These are phyloP conservation scores for Sporothrix pseudoabietina DNA, from an alignment of 2,329 filamentous ascomycete species.

Conservation along the genomic window DNA sequence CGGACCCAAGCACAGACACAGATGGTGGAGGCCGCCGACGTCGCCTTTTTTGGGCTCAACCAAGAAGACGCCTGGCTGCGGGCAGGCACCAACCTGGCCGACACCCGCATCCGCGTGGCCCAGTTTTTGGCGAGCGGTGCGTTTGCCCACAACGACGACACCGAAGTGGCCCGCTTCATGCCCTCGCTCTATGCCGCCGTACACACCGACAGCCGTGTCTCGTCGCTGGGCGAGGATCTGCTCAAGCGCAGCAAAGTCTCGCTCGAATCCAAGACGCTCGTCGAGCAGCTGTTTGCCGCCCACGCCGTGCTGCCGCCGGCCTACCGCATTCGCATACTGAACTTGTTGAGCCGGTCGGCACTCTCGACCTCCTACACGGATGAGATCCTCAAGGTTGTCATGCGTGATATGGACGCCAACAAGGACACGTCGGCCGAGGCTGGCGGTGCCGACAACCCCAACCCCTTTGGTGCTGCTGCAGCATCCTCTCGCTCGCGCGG, in stretches of 20 bases:
- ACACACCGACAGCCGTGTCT: constrained; percentile 77
- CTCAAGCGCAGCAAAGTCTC: constrained; percentile 77
- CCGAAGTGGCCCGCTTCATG: constrained; percentile 78
- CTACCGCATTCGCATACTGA: constrained; percentile 76
- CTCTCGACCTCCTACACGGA: constrained; percentile 69
- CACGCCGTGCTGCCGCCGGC: constrained; percentile 74
- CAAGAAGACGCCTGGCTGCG: constrained; percentile 69
- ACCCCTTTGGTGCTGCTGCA: neutral
- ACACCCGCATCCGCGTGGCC: constrained; percentile 69
- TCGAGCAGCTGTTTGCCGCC: constrained; percentile 68
- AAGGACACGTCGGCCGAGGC: constrained; percentile 27
- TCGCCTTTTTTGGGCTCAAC: constrained; percentile 67
- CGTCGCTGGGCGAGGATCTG: constrained; percentile 84
- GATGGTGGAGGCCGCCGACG: constrained; percentile 48
- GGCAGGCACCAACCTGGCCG: constrained; percentile 64
- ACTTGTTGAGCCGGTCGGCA: constrained; percentile 74
- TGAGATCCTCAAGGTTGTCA: constrained; percentile 70
- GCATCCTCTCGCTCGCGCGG: constrained; percentile 50
- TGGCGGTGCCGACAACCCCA: constrained; percentile 33
- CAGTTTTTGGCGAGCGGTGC: constrained; percentile 80
- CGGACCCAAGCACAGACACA: neutral
- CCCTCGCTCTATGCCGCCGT: constrained; percentile 82
- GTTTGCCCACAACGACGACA: constrained; percentile 54
- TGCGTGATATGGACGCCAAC: constrained; percentile 55
- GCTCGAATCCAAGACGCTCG: constrained; percentile 67